Percentiles rank a stretch among this genome's conserved stretches.
Evolutionary conservation across 2,329 filamentous ascomycete species (phyloP).

Genomic region (Bipolaris bicolor): DNA sequence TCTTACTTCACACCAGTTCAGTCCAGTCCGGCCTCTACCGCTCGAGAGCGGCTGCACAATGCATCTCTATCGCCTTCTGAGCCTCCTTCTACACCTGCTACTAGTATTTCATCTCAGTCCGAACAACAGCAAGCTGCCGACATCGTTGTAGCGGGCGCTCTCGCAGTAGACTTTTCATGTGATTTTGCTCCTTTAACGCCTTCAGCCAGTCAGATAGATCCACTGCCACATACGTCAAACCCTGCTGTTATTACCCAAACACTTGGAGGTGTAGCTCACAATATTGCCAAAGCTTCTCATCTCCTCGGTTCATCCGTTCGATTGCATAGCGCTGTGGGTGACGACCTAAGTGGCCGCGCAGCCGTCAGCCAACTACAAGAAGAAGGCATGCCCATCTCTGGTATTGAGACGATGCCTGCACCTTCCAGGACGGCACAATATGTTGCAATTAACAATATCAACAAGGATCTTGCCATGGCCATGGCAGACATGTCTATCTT

Average conservation of each 20-base stretch:
- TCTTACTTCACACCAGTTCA: constrained; percentile 33
- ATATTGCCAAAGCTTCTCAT: constrained; percentile 85
- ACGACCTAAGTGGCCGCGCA: constrained; percentile 78
- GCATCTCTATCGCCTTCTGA: constrained; percentile 22
- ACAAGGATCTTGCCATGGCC: constrained; percentile 84
- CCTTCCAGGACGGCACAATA: constrained; percentile 83
- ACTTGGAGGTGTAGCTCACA: constrained; percentile 89
- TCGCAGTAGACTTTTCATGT: constrained; percentile 87
- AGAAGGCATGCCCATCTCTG: constrained; percentile 68
- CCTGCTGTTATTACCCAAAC: constrained; percentile 80
- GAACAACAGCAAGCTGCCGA: constrained; percentile 49
- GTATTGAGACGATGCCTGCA: constrained; percentile 58
- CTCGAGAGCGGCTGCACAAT: constrained; percentile 20
- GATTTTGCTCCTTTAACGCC: constrained; percentile 66
- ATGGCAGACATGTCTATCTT: constrained; percentile 97
- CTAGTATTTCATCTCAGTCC: constrained; percentile 6
- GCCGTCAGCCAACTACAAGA: constrained; percentile 70
- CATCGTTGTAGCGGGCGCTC: constrained; percentile 86
- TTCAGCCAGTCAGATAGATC: constrained; percentile 47
- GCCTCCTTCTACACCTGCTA: constrained; percentile 16
- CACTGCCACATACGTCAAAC: constrained; percentile 80
- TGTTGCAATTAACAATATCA: constrained; percentile 82
- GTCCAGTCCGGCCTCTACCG: constrained; percentile 20
- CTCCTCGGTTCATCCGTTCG: constrained; percentile 69
- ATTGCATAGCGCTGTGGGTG: constrained; percentile 80